Evolutionary conservation across 2,329 filamentous ascomycete genomes (phyloP).

Genomic region (Tolypocladium endophyticum): DNA sequence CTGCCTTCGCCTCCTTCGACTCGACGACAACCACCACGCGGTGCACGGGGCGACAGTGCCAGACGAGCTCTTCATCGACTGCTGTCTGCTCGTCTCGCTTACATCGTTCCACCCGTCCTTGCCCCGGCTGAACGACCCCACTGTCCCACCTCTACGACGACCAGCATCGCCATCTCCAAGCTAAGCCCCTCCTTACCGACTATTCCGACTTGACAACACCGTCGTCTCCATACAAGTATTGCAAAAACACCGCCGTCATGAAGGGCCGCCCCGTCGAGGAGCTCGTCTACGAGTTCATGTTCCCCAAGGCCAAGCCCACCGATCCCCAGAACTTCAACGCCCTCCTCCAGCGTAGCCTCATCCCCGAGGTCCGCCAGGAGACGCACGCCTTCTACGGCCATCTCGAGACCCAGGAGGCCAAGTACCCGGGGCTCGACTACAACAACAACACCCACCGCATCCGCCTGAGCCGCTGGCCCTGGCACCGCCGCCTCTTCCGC

Average conservation of each 20-base stretch:
- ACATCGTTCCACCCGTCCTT: not conserved
- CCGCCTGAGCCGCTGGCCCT: slow-evolving; percentile 66
- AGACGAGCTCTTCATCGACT: not conserved
- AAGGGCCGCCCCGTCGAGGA: slow-evolving; percentile 61
- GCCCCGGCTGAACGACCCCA: not conserved
- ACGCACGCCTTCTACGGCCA: slow-evolving; percentile 71
- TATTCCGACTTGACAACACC: not conserved
- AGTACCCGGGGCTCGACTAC: slow-evolving; percentile 76
- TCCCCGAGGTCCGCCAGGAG: slow-evolving; percentile 69
- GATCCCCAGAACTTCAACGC: slow-evolving; percentile 64
- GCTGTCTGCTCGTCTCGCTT: not conserved
- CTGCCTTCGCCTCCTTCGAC: not conserved
- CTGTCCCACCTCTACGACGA: not conserved
- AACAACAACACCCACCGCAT: slow-evolving; percentile 61
- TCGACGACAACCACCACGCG: not conserved
- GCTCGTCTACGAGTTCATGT: slow-evolving; percentile 65
- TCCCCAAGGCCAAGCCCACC: slow-evolving; percentile 53
- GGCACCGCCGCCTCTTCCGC: slow-evolving; percentile 66
- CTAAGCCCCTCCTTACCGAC: not conserved
- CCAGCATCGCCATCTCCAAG: not conserved
- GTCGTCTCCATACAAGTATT: not conserved
- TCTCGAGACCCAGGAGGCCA: slow-evolving; percentile 68
- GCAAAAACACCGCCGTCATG: slow-evolving; percentile 37
- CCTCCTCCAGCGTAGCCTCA: slow-evolving; percentile 59
- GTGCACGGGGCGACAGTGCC: not conserved